phyloP scores from a whole-genome alignment of 202 grass and related monocot species.

The Zizania palustris region DNA sequence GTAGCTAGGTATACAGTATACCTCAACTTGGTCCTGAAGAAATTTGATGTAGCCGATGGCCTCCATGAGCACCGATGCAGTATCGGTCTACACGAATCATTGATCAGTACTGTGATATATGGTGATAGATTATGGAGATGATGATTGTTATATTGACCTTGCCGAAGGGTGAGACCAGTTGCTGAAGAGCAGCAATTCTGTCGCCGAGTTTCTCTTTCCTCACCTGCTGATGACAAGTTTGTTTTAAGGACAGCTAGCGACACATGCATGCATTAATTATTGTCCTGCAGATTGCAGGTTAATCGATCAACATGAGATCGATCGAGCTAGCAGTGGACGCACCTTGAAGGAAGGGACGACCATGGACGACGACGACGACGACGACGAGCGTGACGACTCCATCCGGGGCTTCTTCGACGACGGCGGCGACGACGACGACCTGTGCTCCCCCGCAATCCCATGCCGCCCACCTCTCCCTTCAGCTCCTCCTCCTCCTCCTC shows the following conservation, averaged over 20 bases:
- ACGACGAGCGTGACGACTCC: conserved; percentile 53
- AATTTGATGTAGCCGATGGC: conserved; percentile 99
- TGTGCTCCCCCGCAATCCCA: conserved; percentile 41
- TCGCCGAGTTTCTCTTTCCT: conserved; percentile 98
- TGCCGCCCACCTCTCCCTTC: conserved; percentile 45
- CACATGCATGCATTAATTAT: not conserved
- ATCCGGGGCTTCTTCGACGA: conserved; percentile 57
- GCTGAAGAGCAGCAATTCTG: conserved; percentile 94
- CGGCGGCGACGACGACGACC: conserved; percentile 13
- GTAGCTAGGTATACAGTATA: too few species aligned
- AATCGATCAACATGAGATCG: not conserved
- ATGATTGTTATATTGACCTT: conserved; percentile 53
- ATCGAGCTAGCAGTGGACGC: not conserved
- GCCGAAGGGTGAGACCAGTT: conserved; percentile 88
- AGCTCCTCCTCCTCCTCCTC: not conserved
- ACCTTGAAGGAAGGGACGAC: conserved; percentile 94
- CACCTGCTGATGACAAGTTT: conserved; percentile 61
- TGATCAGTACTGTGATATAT: not conserved
- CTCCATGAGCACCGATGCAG: conserved; percentile 96
- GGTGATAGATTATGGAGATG: not conserved
- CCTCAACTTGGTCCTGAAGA: conserved; percentile 97
- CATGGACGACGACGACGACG: conserved; percentile 44
- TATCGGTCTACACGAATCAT: conserved; percentile 73
- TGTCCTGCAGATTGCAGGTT: conserved; percentile 10
- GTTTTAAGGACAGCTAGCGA: not conserved